These are phyloP conservation scores for Glycyrrhiza uralensis DNA, from an alignment of 306 rosid species.

Conservation along the genomic window DNA sequence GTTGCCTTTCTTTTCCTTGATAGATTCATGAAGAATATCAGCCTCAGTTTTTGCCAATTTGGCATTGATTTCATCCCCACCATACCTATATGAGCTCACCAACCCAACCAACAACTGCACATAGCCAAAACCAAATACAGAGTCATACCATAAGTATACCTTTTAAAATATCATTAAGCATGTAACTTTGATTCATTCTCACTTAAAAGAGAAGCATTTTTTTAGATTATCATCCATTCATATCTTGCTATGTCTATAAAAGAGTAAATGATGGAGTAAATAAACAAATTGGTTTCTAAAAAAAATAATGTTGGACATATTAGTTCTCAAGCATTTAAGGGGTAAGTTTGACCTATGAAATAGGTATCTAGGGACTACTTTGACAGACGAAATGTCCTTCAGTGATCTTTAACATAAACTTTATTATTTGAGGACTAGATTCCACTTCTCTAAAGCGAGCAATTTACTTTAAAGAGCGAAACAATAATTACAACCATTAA, in stretches of 20 bases:
- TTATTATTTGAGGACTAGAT: background rate
- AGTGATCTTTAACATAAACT: background rate
- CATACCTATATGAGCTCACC: constrained; percentile 48
- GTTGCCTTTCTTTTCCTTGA: constrained; percentile 50
- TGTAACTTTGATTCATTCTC: no score
- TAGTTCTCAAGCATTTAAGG: no score
- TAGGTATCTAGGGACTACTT: no score
- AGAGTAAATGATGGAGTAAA: background rate
- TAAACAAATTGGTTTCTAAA: background rate
- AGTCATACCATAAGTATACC: background rate
- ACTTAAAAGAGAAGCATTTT: no score
- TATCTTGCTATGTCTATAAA: background rate
- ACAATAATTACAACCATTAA: no score
- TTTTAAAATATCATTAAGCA: background rate
- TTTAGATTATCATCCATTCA: background rate
- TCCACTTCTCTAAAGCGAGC: no score
- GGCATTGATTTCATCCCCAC: constrained; percentile 44
- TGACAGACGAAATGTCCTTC: no score
- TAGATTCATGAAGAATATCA: constrained; percentile 55
- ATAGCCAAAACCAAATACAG: constrained; percentile 1
- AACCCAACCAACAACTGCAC: constrained; percentile 54
- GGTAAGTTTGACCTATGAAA: no score
- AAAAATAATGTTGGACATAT: no score
- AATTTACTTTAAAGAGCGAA: no score
- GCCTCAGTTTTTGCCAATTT: constrained; percentile 53